These are phyloP conservation scores for Colletotrichum paranaense DNA, from an alignment of 2,329 filamentous ascomycete species.

Conservation along the genomic window DNA sequence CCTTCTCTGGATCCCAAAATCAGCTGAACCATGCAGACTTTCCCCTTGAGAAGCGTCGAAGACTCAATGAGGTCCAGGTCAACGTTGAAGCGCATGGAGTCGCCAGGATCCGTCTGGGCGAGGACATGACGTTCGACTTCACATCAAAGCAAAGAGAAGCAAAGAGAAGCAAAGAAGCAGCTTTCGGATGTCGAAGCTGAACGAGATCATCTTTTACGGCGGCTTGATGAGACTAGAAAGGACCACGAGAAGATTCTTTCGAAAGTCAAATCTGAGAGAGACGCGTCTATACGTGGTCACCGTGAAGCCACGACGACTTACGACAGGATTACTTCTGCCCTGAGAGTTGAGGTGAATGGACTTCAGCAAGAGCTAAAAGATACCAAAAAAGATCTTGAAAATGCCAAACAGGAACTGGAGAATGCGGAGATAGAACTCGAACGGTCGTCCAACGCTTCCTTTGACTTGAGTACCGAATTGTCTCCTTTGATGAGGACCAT, in stretches of 20 bases:
- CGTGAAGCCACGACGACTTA: not conserved
- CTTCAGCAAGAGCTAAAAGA: not conserved
- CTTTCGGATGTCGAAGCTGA: not conserved
- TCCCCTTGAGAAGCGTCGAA: not conserved
- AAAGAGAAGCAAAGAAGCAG: slow-evolving; percentile 8
- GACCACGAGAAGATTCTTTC: not conserved
- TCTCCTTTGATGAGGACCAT: too few species aligned
- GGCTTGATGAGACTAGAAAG: not conserved
- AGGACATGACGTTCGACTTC: slow-evolving; percentile 13
- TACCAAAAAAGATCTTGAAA: not conserved
- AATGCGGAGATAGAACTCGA: not conserved
- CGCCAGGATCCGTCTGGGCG: not conserved
- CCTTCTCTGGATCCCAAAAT: not conserved
- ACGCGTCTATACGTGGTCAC: not conserved
- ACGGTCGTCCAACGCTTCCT: not conserved
- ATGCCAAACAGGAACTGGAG: not conserved
- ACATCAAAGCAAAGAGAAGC: not conserved
- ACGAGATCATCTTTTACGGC: not conserved
- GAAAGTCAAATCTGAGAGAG: not conserved
- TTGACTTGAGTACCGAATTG: not conserved
- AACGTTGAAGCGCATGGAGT: slow-evolving; percentile 11
- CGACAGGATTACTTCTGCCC: not conserved
- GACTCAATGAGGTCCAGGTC: slow-evolving; percentile 18
- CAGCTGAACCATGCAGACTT: not conserved
- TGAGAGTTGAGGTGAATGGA: not conserved